Percentiles rank a stretch among this genome's conserved stretches.
phyloP scores from a whole-genome alignment of 2,329 filamentous ascomycete species.

The Endothia cerciana region DNA sequence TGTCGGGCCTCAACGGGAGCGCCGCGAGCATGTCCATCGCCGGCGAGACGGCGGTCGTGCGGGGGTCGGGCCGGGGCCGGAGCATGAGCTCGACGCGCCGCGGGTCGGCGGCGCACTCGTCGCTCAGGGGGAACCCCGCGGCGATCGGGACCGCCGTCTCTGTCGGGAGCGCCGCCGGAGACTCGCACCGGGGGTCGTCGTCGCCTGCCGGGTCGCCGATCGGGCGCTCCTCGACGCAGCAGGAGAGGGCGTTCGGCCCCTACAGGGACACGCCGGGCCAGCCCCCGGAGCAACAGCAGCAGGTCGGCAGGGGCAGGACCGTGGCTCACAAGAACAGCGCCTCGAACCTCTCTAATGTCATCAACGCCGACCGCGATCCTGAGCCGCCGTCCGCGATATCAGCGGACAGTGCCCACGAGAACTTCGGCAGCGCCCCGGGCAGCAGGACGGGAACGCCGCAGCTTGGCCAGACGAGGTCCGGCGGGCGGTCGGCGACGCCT shows the following conservation, averaged over 20 bases:
- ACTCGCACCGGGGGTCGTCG: slow-evolving; percentile 16
- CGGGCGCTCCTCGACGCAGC: slow-evolving; percentile 22
- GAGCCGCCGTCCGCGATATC: slow-evolving; percentile 21
- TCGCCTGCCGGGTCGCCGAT: slow-evolving; percentile 13
- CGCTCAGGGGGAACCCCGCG: slow-evolving; percentile 28
- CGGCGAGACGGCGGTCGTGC: not conserved
- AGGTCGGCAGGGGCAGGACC: slow-evolving; percentile 10
- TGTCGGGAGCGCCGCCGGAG: slow-evolving; percentile 24
- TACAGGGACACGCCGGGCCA: slow-evolving; percentile 38
- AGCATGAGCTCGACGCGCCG: slow-evolving; percentile 16
- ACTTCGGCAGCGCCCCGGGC: not conserved
- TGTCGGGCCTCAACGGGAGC: slow-evolving; percentile 21
- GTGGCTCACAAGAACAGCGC: slow-evolving; percentile 8
- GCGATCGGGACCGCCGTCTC: slow-evolving; percentile 26
- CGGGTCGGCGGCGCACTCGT: slow-evolving; percentile 17
- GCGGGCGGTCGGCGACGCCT: slow-evolving; percentile 34
- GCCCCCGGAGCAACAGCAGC: slow-evolving; percentile 26
- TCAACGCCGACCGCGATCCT: slow-evolving; percentile 1
- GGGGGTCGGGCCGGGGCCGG: not conserved
- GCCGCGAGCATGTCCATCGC: slow-evolving; percentile 14
- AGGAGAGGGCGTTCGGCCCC: slow-evolving; percentile 37
- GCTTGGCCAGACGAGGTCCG: slow-evolving; percentile 25
- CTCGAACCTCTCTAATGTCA: slow-evolving; percentile 14
- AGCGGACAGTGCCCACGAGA: slow-evolving; percentile 10
- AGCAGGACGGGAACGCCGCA: slow-evolving; percentile 14